Percentiles rank a stretch among this genome's conserved stretches.
phyloP scores from a whole-genome alignment of 352 stramenopile genomes.

The Pythium chondricola region DNA sequence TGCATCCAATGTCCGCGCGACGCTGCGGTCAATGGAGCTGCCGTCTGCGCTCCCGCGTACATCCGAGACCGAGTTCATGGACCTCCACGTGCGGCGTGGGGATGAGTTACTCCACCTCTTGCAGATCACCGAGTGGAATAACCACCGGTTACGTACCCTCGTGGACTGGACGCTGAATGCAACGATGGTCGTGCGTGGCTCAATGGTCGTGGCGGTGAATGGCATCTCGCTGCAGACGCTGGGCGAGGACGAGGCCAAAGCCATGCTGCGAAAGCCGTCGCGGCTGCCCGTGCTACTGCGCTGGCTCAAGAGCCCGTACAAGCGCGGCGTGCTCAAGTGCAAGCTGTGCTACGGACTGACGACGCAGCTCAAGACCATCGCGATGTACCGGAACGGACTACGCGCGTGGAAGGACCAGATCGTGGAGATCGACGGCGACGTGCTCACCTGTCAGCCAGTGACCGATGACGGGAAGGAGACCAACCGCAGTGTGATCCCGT shows the following conservation, averaged over 20 bases:
- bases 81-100: slow-evolving; percentile 2
- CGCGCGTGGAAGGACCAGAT: slow-evolving; percentile 55
- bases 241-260: slow-evolving; percentile 29
- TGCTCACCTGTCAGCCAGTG: slow-evolving; percentile 42
- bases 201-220: slow-evolving; percentile 55
- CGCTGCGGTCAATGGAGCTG: slow-evolving; percentile 7
- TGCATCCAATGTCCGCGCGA: background rate
- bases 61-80: slow-evolving; percentile 18
- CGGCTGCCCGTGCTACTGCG: slow-evolving; percentile 34
- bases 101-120: slow-evolving; percentile 16
- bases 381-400: slow-evolving; percentile 31
- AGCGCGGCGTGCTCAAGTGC: slow-evolving; percentile 39
- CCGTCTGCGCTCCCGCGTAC: slow-evolving; percentile 12
- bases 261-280: slow-evolving; percentile 27
- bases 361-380: slow-evolving; percentile 55
- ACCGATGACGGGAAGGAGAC: slow-evolving; percentile 6
- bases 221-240: slow-evolving; percentile 58
- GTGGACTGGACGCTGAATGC: slow-evolving; percentile 26
- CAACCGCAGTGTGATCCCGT: slow-evolving; percentile 30
- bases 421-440: slow-evolving; percentile 56
- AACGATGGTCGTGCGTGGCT: slow-evolving; percentile 34
- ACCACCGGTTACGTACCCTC: slow-evolving; percentile 42
- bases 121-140: slow-evolving; percentile 41
- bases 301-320: slow-evolving; percentile 41
- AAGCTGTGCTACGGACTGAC: slow-evolving; percentile 47